Evolutionary conservation across 176 grass and related monocot genomes (phyloP), one percentile per base, ranked within the genome.

Genomic region (Aegilops umbellulata): DNA sequence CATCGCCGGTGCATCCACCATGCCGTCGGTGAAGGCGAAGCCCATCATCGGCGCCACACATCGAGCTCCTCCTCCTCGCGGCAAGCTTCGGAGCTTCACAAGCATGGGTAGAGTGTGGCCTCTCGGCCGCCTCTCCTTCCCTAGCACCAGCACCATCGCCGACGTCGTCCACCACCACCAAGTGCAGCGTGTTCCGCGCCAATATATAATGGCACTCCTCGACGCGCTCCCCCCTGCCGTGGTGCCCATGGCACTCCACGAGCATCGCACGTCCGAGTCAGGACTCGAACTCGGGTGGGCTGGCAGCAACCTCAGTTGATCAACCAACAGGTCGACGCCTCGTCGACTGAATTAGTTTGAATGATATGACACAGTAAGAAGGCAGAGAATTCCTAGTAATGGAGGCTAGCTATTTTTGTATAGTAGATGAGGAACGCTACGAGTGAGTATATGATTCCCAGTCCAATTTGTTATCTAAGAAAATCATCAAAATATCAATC

Each of bases 141-240:
- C 16, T 63, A 0, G 44, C 74, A 10, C 44, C 74, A 31, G 6
- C 11, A 11, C 38, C 38, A 39, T 10, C 8, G 38, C 1, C 38
- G 8, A 39, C 38, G 8, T 39, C 38, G 38, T 39, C 8, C 38
- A 35, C 20, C 22, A 14, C 19, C 23, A 4, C 14, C n/a, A 57
- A 29, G 62, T 7, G 42, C 83, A 46, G 4, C 51, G 8, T 26
- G 26, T 87, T 87, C 85, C 27, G 26, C 5, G 67, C 38, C 38
- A 80, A 87, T 67, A 39, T 87, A 29, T 29, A 15, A 9, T 80
- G 7, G 17, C 66, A 3, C 51, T 62, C 77, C 84, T 86, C 19
- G 55, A 1, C 27, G 38, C 26, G 4, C 85, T 85, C 62, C 86
- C 75, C 17, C 6, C 26, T 8, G 78, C 90, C 11, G 69, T 26